A percentile compares a stretch with the other conserved stretches of the same genome.
Conservation (phyloP, 306 rosid genomes). For the Cucumis sativus region Cucumber_9930_V3 NC_026656.2:9189501-9190000, state of each 20-base stretch:
- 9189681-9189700: constrained; percentile 24
- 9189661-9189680: constrained; percentile 6
- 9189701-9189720: constrained; percentile 25
- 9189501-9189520: constrained; percentile 9
- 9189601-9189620: background rate
- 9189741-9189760: constrained; percentile 69
- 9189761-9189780: constrained; percentile 42
- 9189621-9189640: background rate
- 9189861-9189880: background rate
- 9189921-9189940: background rate
- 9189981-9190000: no score
- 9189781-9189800: constrained; percentile 35
- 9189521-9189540: constrained; percentile 26
- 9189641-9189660: background rate
- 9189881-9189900: background rate
- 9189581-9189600: constrained; percentile 34
- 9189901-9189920: background rate
- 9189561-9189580: constrained; percentile 46
- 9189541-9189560: constrained; percentile 32
- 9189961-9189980: no score
- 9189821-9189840: background rate
- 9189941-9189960: no score
- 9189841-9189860: background rate
- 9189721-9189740: constrained; percentile 18
- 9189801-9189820: background rate